Base-by-base conservation (phyloP, 345 rosid genomes). In the Eucalyptus victrix region DNA sequence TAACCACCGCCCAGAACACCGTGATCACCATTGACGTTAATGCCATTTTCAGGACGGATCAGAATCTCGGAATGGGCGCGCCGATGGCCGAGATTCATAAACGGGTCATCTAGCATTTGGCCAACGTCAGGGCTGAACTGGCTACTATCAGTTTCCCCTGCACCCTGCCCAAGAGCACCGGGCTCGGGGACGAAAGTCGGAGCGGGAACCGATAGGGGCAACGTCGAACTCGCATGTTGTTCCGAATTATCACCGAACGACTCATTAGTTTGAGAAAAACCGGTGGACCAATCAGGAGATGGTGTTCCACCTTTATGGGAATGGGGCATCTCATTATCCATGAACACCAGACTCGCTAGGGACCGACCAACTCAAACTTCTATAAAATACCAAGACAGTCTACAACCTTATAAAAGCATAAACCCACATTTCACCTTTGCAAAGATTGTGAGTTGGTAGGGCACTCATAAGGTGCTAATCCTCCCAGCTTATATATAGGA, bases 21-120 rank as follows among this genome's bases (percentile, higher is more conserved):
- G 65, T 96, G 97, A 92, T 96, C 99, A 92, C 96, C 93, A 88
- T 97, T 97, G 86, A 98, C 96, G 93, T 96, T 95, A 65, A 98
- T 93, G 92, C 97, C 99, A 76, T 21, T 76, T 90, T 97, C 99
- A 49, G 99, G 99, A 21, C 96, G 97, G 76, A 95, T 96, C 32
- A 98, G 96, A 90, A 98, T 97, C 86, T 98, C 99, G 0, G 99
- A 98, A 90, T 97, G 99, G 80, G 99, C 97, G 49, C 99, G 95
- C 40, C 99, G 97, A 34, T 98, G 99, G n/a, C 99, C 98, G 53
- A 93, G 60, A 65, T 95, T 95, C 97, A 93, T 97, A 3, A 94
- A 95, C 34, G 99, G 99, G 58, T 96, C 94, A 91, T 97, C 99
- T 4, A 95, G 92, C 99, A 98, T 96, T 90, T 95, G 94, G 92